A percentile compares a stretch with the other conserved stretches of the same genome.
Evolutionary conservation across 2,329 filamentous ascomycete species (phyloP).

Genomic region (Beauveria rudraprayagi): DNA sequence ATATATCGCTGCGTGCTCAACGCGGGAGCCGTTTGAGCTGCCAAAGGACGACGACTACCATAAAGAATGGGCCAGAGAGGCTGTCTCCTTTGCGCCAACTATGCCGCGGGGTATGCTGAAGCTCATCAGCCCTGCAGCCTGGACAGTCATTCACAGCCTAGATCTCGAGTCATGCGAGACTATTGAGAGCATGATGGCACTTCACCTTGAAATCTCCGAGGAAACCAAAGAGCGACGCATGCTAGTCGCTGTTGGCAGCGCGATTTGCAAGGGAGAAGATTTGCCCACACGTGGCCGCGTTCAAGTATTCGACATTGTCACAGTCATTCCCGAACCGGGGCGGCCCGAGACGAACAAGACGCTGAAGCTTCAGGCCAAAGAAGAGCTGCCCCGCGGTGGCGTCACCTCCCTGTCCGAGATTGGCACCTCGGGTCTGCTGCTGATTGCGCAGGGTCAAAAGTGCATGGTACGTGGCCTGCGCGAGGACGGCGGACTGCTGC

Average conservation of each 20-base stretch:
- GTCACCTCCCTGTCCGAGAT: constrained; percentile 81
- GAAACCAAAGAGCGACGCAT: constrained; percentile 78
- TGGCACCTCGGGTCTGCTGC: constrained; percentile 79
- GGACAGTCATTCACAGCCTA: constrained; percentile 70
- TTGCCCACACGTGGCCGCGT: constrained; percentile 76
- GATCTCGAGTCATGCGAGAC: constrained; percentile 67
- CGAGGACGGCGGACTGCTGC: constrained; percentile 85
- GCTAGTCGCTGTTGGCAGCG: constrained; percentile 77
- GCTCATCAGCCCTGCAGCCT: constrained; percentile 68
- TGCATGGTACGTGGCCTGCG: constrained; percentile 94
- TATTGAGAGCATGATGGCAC: constrained; percentile 71
- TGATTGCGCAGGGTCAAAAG: constrained; percentile 90
- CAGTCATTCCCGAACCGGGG: constrained; percentile 82
- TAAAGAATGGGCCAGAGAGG: constrained; percentile 70
- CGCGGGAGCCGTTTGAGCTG: constrained; percentile 64
- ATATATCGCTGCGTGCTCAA: constrained; percentile 69
- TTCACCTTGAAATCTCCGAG: constrained; percentile 86
- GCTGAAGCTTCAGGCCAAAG: constrained; percentile 77
- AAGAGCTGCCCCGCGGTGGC: constrained; percentile 85
- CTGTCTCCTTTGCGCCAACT: constrained; percentile 54
- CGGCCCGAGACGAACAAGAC: constrained; percentile 78
- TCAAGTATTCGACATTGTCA: constrained; percentile 85
- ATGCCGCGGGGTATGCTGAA: constrained; percentile 67
- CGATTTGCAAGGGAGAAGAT: constrained; percentile 82
- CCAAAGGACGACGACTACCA: constrained; percentile 82